phyloP scores from a whole-genome alignment of 2,329 filamentous ascomycete genomes.

The Colletotrichum sp. region DNA sequence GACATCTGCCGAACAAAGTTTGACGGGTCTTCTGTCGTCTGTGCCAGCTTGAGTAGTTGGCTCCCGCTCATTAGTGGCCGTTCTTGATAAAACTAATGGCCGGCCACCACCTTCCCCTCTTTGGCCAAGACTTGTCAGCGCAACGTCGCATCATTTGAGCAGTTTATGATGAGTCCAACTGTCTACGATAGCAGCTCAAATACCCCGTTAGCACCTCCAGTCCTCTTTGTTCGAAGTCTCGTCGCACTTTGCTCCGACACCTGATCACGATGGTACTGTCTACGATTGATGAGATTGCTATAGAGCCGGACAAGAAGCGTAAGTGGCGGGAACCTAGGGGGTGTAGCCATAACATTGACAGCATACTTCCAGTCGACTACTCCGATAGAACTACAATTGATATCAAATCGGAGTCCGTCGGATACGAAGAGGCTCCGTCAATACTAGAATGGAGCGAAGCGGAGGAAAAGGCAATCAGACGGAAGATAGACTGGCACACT shows the following conservation, averaged over 20 bases:
- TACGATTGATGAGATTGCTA: neutral
- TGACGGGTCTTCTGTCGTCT: neutral
- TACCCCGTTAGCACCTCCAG: neutral
- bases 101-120: neutral
- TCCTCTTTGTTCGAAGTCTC: neutral
- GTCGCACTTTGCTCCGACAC: too few relatives aligned
- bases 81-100: neutral
- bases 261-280: neutral
- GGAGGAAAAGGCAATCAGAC: slow-evolving; percentile 53
- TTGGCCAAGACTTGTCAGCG: neutral
- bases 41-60: neutral
- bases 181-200: neutral
- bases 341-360: neutral
- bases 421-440: neutral
- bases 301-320: neutral
- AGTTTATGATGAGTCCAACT: neutral
- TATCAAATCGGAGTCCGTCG: neutral
- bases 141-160: neutral
- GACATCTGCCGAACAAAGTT: neutral
- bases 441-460: slow-evolving; percentile 47
- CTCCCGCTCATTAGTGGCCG: neutral
- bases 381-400: neutral
- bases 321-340: neutral
- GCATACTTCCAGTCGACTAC: neutral
- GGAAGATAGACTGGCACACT: slow-evolving; percentile 57